Percentiles rank a stretch among this genome's conserved stretches.
Evolutionary conservation across 1,284 basidiomycete genomes (phyloP).

Genomic region (Sporisorium sorghi): DNA sequence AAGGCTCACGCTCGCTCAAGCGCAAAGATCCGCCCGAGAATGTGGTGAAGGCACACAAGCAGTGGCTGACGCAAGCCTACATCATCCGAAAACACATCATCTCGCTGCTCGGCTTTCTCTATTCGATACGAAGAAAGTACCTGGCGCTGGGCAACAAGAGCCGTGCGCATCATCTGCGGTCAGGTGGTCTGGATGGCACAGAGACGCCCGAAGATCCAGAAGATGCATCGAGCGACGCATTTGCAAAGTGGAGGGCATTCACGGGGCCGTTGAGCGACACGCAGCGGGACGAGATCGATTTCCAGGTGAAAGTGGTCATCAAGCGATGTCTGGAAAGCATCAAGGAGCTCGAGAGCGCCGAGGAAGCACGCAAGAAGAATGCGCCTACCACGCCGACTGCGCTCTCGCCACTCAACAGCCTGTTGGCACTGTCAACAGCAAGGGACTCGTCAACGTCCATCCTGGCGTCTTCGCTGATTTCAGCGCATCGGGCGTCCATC

Average conservation of each 20-base stretch:
- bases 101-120: conserved; percentile 51
- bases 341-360: conserved; percentile 83
- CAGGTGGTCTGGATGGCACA: conserved; percentile 20
- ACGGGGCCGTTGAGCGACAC: conserved; percentile 80
- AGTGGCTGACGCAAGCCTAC: conserved; percentile 51
- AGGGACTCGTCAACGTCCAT: conserved; percentile 50
- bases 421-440: conserved; percentile 47
- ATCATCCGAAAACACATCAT: conserved; percentile 51
- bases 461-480: conserved; percentile 72
- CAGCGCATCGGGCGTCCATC: conserved; percentile 83
- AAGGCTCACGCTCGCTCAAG: conserved; percentile 19
- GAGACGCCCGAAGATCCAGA: conserved; percentile 31
- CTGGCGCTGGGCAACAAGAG: conserved; percentile 43
- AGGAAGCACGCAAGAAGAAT: conserved; percentile 72
- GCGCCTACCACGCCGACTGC: conserved; percentile 42
- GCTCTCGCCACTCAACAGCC: conserved; percentile 20
- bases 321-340: conserved; percentile 84
- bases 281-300: conserved; percentile 89
- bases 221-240: conserved; percentile 27
- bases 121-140: conserved; percentile 54
- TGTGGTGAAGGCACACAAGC: conserved; percentile 41
- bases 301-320: conserved; percentile 84
- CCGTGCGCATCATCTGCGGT: conserved; percentile 23
- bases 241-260: conserved; percentile 70
- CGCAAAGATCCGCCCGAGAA: conserved; percentile 44